A percentile compares a stretch with the other conserved stretches of the same genome.
phyloP scores from a whole-genome alignment of 2,329 filamentous ascomycete genomes.

The Fusarium sp. region DNA sequence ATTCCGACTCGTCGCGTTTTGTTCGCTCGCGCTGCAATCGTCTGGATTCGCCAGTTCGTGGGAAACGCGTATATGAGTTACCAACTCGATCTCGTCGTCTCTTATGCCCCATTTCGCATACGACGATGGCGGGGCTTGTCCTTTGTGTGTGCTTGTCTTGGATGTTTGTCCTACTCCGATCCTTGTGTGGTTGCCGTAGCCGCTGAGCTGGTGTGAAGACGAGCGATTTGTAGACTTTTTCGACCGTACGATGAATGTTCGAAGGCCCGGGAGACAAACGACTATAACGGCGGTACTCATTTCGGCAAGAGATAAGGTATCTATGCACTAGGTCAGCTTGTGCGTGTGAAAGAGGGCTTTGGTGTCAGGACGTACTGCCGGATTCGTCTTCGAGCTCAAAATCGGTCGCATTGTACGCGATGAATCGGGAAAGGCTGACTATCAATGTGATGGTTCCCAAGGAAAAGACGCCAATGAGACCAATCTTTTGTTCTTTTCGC shows the following conservation, averaged over 20 bases:
- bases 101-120: slow-evolving; percentile 13
- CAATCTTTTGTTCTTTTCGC: slow-evolving; percentile 7
- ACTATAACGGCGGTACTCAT: slow-evolving; percentile 16
- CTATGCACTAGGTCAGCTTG: not conserved
- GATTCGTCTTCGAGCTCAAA: slow-evolving; percentile 14
- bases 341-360: rapidly evolving
- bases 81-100: slow-evolving; percentile 14
- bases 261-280: slow-evolving; percentile 4
- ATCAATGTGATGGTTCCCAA: not conserved
- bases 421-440: slow-evolving; percentile 8
- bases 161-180: not conserved
- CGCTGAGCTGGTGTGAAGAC: not conserved
- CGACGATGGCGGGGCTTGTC: not conserved
- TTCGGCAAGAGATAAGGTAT: not conserved
- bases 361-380: not conserved
- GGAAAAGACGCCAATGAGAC: slow-evolving; percentile 11
- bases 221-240: slow-evolving; percentile 1
- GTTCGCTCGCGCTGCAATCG: not conserved
- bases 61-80: slow-evolving; percentile 4
- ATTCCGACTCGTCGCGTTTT: not conserved
- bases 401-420: slow-evolving; percentile 10
- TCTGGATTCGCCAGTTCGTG: not conserved
- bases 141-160: not conserved
- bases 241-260: slow-evolving; percentile 1
- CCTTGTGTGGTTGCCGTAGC: not conserved